Base-by-base conservation (phyloP, 2,329 filamentous ascomycete species). In the Colletotrichum sp. region DNA sequence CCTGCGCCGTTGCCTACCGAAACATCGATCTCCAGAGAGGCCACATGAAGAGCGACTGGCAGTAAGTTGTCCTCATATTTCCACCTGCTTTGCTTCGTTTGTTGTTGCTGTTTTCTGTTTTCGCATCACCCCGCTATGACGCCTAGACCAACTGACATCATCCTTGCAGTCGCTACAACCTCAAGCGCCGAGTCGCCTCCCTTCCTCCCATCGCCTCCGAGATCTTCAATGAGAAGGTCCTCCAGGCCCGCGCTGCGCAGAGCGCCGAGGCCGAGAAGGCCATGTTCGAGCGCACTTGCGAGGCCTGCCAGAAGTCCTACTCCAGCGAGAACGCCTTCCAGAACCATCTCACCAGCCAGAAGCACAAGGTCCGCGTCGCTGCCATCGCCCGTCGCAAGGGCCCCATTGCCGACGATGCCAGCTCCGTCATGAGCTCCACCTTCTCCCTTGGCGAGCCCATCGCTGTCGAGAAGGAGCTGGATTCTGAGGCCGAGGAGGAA, bases 21-120 rank as follows among this genome's bases (percentile, higher is more conserved):
- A 96, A 95, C 83, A 96, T 95, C 84, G 96, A 98, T 83, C 90
- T 97, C 72, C 97, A 99, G 87, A 93, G 97, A 83, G 93, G 92
- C 48, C 97, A 99, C 84, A 99, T 99, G 97, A 96, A 97, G 85
- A 97, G 94, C 80, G 97, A 99, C 87, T 99, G 97, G 97, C 96
- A 99, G 94, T 97, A 90, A 87, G 95, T 93, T 7, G 70, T 67
- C 65, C 30, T 77, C 36, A 38, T 65, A 65, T 74, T 34, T 67
- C 18, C 43, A n/a, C 9, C 32, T 26, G 21, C 30, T 30, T 60
- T 68, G 9, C n/a, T 24, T 16, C 43, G n/a, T 9, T 16, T 18
- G 12, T 24, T 16, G 18, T 32, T 12, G n/a, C 9, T 5, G 16
- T 13, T 6, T 28, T 43, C 24, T 26, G 48, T 26, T 5, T 43